Evolutionary conservation across 768 basidiomycete species (phyloP), one percentile per base, ranked within the genome.

Genomic region (Kwoniella bestiolae): DNA sequence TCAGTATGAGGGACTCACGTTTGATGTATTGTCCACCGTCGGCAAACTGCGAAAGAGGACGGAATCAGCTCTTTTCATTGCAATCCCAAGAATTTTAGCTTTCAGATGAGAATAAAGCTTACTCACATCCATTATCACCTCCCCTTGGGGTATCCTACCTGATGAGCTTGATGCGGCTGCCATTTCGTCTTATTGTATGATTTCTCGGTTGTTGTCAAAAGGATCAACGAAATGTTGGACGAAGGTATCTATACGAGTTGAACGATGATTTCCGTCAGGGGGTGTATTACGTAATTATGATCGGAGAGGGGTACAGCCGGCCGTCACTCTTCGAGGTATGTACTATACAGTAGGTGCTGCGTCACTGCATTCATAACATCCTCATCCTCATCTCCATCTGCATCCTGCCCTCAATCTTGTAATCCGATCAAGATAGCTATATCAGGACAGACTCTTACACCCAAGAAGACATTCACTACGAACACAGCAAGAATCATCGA

Each of bases 1-100:
- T 21, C 16, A 32, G 38, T 47, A 21, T n/a, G n/a, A n/a, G n/a
- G n/a, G n/a, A 56, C 73, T 38, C 14, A 78, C 76, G 59, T 47
- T 78, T 78, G 72, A 75, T 71, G 38, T 75, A 78, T 53, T 66
- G 60, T 26, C 76, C 76, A 29, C 76, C 76, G 56, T 78, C 76
- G 5, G 68, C 70, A 51, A 78, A 78, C 76, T 78, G 44, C 18
- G 6, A 49, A 29, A 1, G 35, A 6, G 29, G 66, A 14, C 18
- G 11, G 16, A 18, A n/a, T 29, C n/a, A 28, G 50, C 32, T 16
- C 35, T 8, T 44, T 7, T 16, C 21, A 46, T 18, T 3, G 29
- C 21, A 21, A 18, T 25, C 18, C 16, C 6, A 28, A 9, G 3
- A n/a, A 34, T 34, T 31, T n/a, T 23, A 16, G 0, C 2, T 44